Base-by-base conservation (phyloP, 306 rosid genomes). In the Vigna nakashimae region DNA sequence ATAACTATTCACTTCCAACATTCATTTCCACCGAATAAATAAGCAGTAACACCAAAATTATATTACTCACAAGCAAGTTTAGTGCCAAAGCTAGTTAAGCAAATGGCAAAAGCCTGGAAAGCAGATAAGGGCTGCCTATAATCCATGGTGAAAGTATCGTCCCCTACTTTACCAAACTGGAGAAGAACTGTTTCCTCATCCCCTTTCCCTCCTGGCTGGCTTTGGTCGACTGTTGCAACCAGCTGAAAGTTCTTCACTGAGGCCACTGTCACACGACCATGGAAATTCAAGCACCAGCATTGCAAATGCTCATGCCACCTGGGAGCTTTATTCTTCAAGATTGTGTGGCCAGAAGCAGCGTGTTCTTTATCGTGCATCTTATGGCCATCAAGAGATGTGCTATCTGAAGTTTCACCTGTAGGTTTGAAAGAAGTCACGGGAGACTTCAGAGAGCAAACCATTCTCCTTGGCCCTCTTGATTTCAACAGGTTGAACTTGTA, bases 251-350 rank as follows among this genome's bases (percentile, higher is more conserved):
- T 96, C 86, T 96, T 96, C 72, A 96, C 99, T 0, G 99, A 96
- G 24, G 98, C 97, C 13, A 93, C 94, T 0, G 99, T 96, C 69
- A 96, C 99, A 6, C 99, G 97, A 40, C 99, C 99, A 28, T 96
- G 99, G 81, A 96, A 96, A 86, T 96, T 96, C 86, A 96, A 88
- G 83, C 99, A 96, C 99, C 99, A 92, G 82, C 99, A 96, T 69
- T 91, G 98, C 82, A 92, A 84, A 89, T 90, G 91, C 55, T 92
- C 97, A 6, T 96, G 98, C 99, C 99, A 96, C 76, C 99, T 88
- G 22, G 98, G 99, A 72, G 98, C 98, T 86, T 96, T 96, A 82
- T 96, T 96, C 77, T 88, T 91, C 90, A 96, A 90, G 68, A 86
- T 57, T 22, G 98, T 85, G 85, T 48, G 71, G 56, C 87, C 93